Conservation (phyloP, 78 protist species). For the Planoprotostelium fungivorum region DNA sequence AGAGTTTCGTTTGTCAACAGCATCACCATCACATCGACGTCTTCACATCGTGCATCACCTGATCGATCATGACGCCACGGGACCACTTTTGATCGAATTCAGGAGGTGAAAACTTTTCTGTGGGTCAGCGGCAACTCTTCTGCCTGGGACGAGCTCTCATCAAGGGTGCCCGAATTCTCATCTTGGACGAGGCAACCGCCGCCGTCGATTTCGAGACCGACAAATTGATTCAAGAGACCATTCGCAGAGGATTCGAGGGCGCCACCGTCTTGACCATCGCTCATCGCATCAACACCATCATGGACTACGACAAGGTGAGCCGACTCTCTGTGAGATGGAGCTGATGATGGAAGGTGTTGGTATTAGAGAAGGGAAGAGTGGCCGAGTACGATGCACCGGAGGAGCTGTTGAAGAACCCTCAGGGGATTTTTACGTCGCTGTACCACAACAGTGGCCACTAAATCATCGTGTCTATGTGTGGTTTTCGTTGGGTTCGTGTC, state of each 20-base stretch:
- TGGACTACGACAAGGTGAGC: background rate
- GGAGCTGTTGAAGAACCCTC: background rate
- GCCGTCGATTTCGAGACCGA: constrained; percentile 64
- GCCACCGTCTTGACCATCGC: constrained; percentile 76
- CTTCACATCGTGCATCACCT: background rate
- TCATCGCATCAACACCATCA: constrained; percentile 7
- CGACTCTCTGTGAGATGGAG: background rate
- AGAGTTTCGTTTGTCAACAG: background rate
- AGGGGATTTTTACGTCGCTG: constrained; percentile 14
- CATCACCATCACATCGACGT: background rate
- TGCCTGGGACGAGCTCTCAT: constrained; percentile 87
- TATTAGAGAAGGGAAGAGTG: constrained; percentile 53
- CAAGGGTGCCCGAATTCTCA: constrained; percentile 21
- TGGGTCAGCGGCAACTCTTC: constrained; percentile 89
- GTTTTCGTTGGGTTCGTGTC: too few species aligned
- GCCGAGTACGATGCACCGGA: constrained; percentile 50
- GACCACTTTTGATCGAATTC: too few species aligned
- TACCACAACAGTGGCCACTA: background rate
- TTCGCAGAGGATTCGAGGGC: constrained; percentile 63
- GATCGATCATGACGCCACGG: background rate
- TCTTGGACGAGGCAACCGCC: constrained; percentile 93
- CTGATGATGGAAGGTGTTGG: constrained; percentile 61
- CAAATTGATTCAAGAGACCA: constrained; percentile 40
- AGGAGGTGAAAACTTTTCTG: constrained; percentile 62
- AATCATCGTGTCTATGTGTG: too few species aligned